Conservation (phyloP, 2,329 filamentous ascomycete species). For the Hypocrella siamensis region DNA sequence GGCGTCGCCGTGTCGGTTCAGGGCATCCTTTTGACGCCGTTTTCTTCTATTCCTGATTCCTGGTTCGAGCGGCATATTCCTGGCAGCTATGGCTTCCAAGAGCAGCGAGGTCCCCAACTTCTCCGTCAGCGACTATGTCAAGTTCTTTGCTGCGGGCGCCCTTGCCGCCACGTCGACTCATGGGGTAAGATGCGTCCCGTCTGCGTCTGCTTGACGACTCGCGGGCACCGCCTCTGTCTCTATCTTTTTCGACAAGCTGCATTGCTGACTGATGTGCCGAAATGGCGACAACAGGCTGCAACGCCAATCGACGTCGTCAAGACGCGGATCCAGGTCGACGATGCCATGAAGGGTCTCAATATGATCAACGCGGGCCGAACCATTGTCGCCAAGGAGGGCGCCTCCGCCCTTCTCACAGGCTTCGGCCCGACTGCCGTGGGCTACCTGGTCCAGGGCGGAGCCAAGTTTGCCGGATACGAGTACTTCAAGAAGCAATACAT, state of each 20-base stretch:
- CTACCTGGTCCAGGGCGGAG: slow-evolving; percentile 79
- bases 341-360: slow-evolving; percentile 68
- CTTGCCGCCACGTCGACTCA: slow-evolving; percentile 36
- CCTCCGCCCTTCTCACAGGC: slow-evolving; percentile 65
- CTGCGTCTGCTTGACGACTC: not conserved
- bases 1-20: too few relatives aligned
- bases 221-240: not conserved
- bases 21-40: not conserved
- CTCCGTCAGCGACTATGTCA: slow-evolving; percentile 26
- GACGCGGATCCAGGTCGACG: slow-evolving; percentile 83
- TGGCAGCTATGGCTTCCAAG: slow-evolving; percentile 10
- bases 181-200: slow-evolving; percentile 20
- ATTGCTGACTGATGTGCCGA: not conserved
- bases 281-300: slow-evolving; percentile 22
- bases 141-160: slow-evolving; percentile 37
- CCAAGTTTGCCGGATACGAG: slow-evolving; percentile 87
- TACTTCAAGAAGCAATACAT: slow-evolving; percentile 88
- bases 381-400: slow-evolving; percentile 66
- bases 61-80: not conserved
- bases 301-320: slow-evolving; percentile 59
- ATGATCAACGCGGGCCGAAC: slow-evolving; percentile 65
- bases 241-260: not conserved
- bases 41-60: not conserved
- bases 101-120: slow-evolving; percentile 23
- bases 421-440: slow-evolving; percentile 75